Evolutionary conservation across 2,329 filamentous ascomycete species (phyloP), one percentile per base, ranked within the genome.

Genomic region (Geosmithia morbida): DNA sequence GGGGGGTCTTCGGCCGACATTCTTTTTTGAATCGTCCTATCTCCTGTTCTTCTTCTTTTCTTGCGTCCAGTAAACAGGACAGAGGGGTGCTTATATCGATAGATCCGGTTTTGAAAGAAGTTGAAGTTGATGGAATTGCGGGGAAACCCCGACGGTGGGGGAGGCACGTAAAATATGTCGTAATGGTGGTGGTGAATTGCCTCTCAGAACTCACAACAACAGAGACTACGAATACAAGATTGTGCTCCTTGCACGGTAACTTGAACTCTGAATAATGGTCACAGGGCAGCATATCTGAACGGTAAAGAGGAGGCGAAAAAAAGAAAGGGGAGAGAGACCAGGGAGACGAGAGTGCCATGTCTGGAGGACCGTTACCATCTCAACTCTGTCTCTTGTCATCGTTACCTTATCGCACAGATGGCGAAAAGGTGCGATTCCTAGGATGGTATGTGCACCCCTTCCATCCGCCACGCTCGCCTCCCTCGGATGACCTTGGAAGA

Each of bases 401-500:
- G 48, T 65, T 89, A 14, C 66, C 73, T 3, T 58, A 59, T 46
- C 67, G 68, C 45, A 58, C 66, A n/a, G 53, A 67, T 14, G 76
- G 77, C 41, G 76, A 79, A n/a, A 97, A 97, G 66, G 83, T 96
- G 51, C 82, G 90, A 51, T 94, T 97, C 62, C 66, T 97, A 46
- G 89, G 87, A 63, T 96, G 89, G 90, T 95, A 73, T 67, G 79
- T 66, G n/a, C 29, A 46, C 43, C 30, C 44, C 26, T 18, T 46
- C 40, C 37, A 41, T 45, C 6, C 41, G n/a, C 16, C n/a, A n/a
- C n/a, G n/a, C n/a, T n/a, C n/a, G n/a, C n/a, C n/a, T n/a, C n/a
- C n/a, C n/a, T n/a, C n/a, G n/a, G n/a, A n/a, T n/a, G n/a, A n/a
- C n/a, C n/a, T n/a, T n/a, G n/a, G 29, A 30, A 30, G 29, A 30